A percentile compares a stretch with the other conserved stretches of the same genome.
Evolutionary conservation across 176 grass and related monocot genomes (phyloP).

Genomic region (Lolium multiflorum): DNA sequence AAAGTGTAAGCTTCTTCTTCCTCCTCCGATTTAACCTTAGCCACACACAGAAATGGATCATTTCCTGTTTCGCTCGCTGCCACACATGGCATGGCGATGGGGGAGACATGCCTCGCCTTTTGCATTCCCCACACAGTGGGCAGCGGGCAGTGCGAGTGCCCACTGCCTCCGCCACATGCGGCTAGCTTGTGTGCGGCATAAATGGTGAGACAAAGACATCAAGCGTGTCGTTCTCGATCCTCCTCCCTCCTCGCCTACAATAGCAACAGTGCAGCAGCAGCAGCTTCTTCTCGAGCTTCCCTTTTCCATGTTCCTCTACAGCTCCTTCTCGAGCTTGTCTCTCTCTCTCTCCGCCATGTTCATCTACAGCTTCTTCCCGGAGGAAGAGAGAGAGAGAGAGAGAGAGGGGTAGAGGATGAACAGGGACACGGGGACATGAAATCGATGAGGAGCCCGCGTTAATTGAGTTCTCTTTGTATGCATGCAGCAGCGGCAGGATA

Average conservation of each 20-base stretch:
- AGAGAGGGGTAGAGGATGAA: too few species aligned
- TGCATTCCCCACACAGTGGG: constrained; percentile 32
- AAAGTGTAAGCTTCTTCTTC: constrained; percentile 51
- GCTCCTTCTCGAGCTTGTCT: constrained; percentile 7
- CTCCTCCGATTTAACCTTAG: constrained; percentile 24
- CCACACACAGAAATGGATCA: constrained; percentile 56
- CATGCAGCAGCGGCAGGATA: constrained; percentile 60
- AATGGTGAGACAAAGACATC: constrained; percentile 65
- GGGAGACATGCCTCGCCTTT: constrained; percentile 73
- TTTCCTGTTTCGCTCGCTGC: constrained; percentile 31
- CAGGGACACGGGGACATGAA: not conserved
- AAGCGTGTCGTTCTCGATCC: constrained; percentile 29
- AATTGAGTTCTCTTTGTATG: constrained; percentile 71
- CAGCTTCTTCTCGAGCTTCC: constrained; percentile 4
- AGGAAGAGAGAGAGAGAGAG: not conserved
- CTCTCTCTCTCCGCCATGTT: constrained; percentile 27
- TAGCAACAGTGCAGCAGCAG: constrained; percentile 24
- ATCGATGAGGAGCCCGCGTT: constrained; percentile 37
- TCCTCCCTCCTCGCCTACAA: not conserved
- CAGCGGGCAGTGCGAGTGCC: not conserved
- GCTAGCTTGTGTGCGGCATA: constrained; percentile 32
- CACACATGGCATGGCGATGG: constrained; percentile 32
- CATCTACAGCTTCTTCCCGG: not conserved
- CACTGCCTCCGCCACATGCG: constrained; percentile 48
- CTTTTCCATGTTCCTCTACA: constrained; percentile 3